Evolutionary conservation across 768 basidiomycete species (phyloP).

Genomic region (Trichaptum fuscoviolaceum): DNA sequence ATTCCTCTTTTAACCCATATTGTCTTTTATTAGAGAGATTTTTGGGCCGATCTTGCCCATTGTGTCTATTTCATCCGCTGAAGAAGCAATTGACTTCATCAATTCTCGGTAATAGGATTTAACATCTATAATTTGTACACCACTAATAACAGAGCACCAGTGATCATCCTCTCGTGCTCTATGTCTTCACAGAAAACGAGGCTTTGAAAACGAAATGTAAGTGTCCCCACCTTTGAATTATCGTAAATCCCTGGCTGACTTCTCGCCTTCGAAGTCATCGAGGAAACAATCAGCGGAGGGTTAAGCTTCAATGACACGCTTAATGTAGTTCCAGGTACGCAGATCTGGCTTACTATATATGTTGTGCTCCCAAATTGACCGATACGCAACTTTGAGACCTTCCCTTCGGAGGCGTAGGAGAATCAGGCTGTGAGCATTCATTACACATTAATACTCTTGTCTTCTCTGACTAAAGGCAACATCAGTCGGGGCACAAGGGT

Average conservation of each 20-base stretch:
- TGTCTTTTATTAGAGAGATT: slow-evolving; percentile 21
- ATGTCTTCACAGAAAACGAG: slow-evolving; percentile 64
- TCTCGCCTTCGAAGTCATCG: slow-evolving; percentile 36
- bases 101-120: slow-evolving; percentile 3
- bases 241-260: neutral
- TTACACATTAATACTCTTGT: neutral
- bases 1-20: neutral
- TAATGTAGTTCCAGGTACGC: slow-evolving; percentile 43
- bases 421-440: slow-evolving; percentile 55
- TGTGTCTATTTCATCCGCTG: slow-evolving; percentile 20
- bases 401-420: slow-evolving; percentile 53
- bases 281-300: slow-evolving; percentile 51
- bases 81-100: slow-evolving; percentile 22
- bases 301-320: slow-evolving; percentile 57
- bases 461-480: no score
- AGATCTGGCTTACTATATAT: no score
- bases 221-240: slow-evolving; percentile 1
- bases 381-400: slow-evolving; percentile 19
- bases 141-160: slow-evolving; percentile 26
- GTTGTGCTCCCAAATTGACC: no score
- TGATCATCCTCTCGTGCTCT: slow-evolving; percentile 70
- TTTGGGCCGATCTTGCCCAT: slow-evolving; percentile 33
- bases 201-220: slow-evolving; percentile 60
- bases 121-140: neutral
- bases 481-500: slow-evolving; percentile 60